Percentiles rank a stretch among this genome's conserved stretches.
Conservation (phyloP, 352 stramenopile genomes). For the Globisporangium spiculum region DNA sequence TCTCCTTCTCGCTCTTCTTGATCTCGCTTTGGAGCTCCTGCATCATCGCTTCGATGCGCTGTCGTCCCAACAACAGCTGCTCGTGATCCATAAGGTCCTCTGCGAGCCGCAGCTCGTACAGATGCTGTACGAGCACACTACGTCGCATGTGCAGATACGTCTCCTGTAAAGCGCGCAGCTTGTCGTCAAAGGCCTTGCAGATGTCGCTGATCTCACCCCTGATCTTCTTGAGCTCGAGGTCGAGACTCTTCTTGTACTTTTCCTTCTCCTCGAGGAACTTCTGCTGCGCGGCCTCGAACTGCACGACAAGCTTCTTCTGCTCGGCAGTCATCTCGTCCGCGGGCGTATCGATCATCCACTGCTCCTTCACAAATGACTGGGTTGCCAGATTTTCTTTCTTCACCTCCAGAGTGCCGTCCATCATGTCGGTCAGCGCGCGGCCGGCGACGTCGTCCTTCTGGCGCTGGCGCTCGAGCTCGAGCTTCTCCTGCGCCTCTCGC, state of each 20-base stretch:
- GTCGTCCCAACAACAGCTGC: conserved; percentile 32
- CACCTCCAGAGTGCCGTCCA: conserved; percentile 91
- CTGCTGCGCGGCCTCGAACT: conserved; percentile 60
- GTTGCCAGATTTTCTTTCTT: conserved; percentile 79
- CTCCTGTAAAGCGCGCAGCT: conserved; percentile 57
- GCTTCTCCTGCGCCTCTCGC: conserved; percentile 32
- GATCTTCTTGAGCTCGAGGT: conserved; percentile 88
- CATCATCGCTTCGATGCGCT: conserved; percentile 26
- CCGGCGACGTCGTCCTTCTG: conserved; percentile 83
- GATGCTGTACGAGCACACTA: conserved; percentile 56
- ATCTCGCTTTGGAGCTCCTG: conserved; percentile 22
- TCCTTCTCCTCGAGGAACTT: conserved; percentile 88
- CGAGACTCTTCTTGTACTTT: conserved; percentile 88
- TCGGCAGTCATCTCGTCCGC: conserved; percentile 78
- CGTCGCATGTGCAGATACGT: conserved; percentile 52
- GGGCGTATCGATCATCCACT: conserved; percentile 87
- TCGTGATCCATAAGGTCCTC: conserved; percentile 55
- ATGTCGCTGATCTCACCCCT: conserved; percentile 80
- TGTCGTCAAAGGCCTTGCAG: conserved; percentile 83
- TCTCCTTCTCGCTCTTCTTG: conserved; percentile 34
- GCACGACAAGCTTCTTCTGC: conserved; percentile 66
- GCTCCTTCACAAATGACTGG: conserved; percentile 66
- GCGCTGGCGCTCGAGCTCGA: conserved; percentile 39
- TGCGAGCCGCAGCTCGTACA: conserved; percentile 66
- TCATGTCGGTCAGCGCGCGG: conserved; percentile 90